Evolutionary conservation across 345 rosid genomes (phyloP).

Genomic region (Iberis pinnata): DNA sequence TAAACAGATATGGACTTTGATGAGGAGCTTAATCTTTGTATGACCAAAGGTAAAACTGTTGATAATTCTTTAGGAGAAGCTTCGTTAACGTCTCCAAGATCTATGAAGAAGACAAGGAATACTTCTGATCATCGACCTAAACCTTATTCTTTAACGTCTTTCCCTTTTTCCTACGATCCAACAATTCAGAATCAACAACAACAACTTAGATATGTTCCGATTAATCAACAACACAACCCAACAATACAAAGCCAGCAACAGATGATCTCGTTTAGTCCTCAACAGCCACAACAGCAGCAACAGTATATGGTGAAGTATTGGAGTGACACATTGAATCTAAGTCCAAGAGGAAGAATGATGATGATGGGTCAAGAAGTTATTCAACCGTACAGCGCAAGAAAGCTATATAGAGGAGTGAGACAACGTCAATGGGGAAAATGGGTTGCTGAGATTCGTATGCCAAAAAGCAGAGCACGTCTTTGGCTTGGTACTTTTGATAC

Average conservation of each 20-base stretch:
- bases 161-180: constrained; percentile 44
- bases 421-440: constrained; percentile 99
- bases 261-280: constrained; percentile 70
- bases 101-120: constrained; percentile 58
- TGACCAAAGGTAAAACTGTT: constrained; percentile 30
- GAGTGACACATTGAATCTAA: constrained; percentile 59
- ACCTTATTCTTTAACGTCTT: constrained; percentile 30
- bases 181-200: constrained; percentile 36
- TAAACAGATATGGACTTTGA: constrained; percentile 25
- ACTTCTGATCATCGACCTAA: constrained; percentile 46
- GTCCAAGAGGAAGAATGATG: constrained; percentile 50
- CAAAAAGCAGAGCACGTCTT: constrained; percentile 86
- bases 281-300: constrained; percentile 42
- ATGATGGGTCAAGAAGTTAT: constrained; percentile 43
- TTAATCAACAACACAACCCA: constrained; percentile 1
- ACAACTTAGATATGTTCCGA: constrained; percentile 19
- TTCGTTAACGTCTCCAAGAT: constrained; percentile 49
- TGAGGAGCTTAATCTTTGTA: constrained; percentile 34
- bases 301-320: constrained; percentile 43
- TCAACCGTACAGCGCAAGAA: constrained; percentile 57
- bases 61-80: constrained; percentile 42
- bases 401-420: constrained; percentile 92
- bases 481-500: constrained; percentile 91
- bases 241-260: constrained; percentile 32
- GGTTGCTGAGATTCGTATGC: constrained; percentile 99